phyloP scores from a whole-genome alignment of 1,139 yeast species.

The Geotrichum bryndzae region DNA sequence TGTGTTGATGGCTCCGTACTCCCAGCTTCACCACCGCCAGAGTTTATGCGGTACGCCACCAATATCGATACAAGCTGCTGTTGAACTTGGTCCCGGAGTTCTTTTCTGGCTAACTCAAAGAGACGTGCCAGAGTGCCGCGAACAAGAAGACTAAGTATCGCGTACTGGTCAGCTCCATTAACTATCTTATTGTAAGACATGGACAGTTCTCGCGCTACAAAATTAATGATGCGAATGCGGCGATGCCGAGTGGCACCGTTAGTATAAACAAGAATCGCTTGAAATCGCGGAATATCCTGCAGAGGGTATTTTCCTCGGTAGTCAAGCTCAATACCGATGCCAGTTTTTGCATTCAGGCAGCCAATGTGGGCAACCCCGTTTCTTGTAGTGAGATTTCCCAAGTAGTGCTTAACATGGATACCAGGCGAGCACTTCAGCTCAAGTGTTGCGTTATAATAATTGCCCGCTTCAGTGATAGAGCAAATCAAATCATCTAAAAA shows the following conservation, averaged over 20 bases:
- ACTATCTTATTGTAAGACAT: not conserved
- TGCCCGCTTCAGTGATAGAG: slow-evolving; percentile 37
- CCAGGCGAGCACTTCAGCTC: slow-evolving; percentile 52
- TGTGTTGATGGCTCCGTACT: not conserved
- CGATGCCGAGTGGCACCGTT: not conserved
- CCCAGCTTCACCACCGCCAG: not conserved
- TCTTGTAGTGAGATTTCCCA: slow-evolving; percentile 39
- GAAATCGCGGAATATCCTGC: slow-evolving; percentile 45
- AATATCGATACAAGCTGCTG: not conserved
- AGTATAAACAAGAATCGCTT: not conserved
- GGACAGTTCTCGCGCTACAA: not conserved
- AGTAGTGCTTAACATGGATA: slow-evolving; percentile 51
- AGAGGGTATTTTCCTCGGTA: slow-evolving; percentile 84
- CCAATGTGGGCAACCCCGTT: slow-evolving; percentile 64
- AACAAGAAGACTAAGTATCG: not conserved
- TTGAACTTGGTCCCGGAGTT: not conserved
- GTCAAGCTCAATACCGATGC: slow-evolving; percentile 63
- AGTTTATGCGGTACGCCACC: not conserved
- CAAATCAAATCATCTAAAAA: slow-evolving; percentile 51
- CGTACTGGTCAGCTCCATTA: not conserved
- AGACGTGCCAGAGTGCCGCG: not conserved
- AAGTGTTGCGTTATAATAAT: not conserved
- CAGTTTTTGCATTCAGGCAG: slow-evolving; percentile 55
- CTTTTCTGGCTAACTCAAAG: not conserved
- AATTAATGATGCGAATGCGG: not conserved